Conservation (phyloP, 1,284 basidiomycete genomes). For the Leccinum pseudoinsigne region DNA sequence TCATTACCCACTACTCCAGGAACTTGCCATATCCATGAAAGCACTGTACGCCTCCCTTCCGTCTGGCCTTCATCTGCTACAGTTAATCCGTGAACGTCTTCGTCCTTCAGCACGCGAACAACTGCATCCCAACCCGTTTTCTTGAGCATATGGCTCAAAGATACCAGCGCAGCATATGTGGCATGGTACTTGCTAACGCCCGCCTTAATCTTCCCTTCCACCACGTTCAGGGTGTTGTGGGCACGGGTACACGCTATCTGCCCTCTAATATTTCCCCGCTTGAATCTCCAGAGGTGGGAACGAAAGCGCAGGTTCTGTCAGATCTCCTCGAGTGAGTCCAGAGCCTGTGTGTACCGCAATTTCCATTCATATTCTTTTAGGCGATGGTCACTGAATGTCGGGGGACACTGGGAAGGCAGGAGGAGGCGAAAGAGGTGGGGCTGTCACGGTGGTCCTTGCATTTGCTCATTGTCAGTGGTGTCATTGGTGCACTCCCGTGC, state of each 20-base stretch:
- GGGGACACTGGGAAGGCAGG: too few relatives aligned
- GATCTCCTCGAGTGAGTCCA: neutral
- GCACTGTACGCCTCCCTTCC: too few relatives aligned
- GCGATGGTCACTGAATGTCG: too few relatives aligned
- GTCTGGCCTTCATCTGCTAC: too few relatives aligned
- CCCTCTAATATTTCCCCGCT: neutral
- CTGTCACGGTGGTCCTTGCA: too few relatives aligned
- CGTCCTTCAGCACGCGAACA: neutral
- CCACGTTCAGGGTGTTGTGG: neutral
- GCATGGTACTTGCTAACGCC: neutral
- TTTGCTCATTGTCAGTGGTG: too few relatives aligned
- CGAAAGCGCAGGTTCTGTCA: neutral
- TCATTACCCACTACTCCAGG: neutral
- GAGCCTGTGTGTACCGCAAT: too few relatives aligned
- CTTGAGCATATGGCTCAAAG: neutral
- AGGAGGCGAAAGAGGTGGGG: too few relatives aligned
- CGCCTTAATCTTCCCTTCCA: neutral
- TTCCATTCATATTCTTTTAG: too few relatives aligned
- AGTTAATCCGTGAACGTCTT: neutral
- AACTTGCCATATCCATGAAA: neutral
- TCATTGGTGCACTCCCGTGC: too few relatives aligned
- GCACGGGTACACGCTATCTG: neutral
- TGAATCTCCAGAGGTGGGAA: neutral
- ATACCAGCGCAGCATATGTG: neutral
- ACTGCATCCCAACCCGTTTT: neutral